Conservation (phyloP, 371 early-diverging fungal species). For the Circinella umbellata region DNA sequence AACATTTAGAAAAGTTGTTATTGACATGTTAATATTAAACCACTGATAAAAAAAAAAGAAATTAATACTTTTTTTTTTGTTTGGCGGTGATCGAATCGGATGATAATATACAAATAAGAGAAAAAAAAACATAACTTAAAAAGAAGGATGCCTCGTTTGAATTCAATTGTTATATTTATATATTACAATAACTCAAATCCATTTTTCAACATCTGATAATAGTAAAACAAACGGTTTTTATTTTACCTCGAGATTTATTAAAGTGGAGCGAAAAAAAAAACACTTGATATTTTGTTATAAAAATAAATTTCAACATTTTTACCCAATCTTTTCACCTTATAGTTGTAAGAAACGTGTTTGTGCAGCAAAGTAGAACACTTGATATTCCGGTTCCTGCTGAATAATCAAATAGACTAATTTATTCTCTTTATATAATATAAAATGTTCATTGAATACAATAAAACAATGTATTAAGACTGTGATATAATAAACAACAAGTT, state of each 20-base stretch:
- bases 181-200: no score
- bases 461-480: no score
- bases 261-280: background rate
- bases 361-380: background rate
- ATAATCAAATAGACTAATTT: slow-evolving; percentile 10
- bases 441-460: no score
- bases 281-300: background rate
- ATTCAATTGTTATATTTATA: no score
- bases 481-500: no score
- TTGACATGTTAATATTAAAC: background rate
- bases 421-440: no score
- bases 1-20: no score
- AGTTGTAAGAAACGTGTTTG: slow-evolving; percentile 11
- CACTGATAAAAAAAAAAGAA: background rate
- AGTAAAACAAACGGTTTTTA: background rate
- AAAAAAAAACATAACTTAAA: background rate
- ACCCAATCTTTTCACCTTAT: background rate
- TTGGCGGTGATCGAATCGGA: slow-evolving; percentile 9
- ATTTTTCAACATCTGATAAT: no score
- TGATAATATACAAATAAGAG: no score
- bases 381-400: background rate
- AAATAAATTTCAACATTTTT: slow-evolving; percentile 4
- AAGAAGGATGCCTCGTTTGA: slow-evolving; percentile 1
- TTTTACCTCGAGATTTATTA: background rate
- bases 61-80: background rate